Base-by-base conservation (phyloP, 2,329 filamentous ascomycete genomes). In the Claviceps arundinis region DNA sequence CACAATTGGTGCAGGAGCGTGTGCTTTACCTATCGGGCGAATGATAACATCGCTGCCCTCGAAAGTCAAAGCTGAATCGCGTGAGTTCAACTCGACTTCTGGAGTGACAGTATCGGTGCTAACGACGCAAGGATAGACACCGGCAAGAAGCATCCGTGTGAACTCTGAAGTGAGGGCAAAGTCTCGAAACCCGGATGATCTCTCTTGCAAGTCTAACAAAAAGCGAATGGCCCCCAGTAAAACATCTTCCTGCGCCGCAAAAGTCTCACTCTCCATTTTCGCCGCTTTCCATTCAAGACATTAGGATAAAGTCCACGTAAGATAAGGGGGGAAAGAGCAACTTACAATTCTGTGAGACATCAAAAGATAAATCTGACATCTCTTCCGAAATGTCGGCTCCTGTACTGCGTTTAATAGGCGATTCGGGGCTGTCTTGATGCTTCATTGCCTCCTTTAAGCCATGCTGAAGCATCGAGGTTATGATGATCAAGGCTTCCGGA, bases 101-200 rank as follows among this genome's bases (percentile, higher is more conserved):
- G 93, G 83, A 51, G 80, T 85, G 41, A 96, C 84, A 22, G 83
- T 77, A 66, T 96, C 89, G 13, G 87, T 84, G 59, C 88, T 91
- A 26, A 95, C 89, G 48, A 96, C 78, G 17, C 93, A 81, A 1
- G 93, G 90, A 63, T 93, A 98, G 2, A 97, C 72, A 13, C 89
- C 84, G 38, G 81, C 80, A 0, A 96, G 74, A 4, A 98, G 71
- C 47, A 89, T 75, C 55, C 91, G 83, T 1, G 91, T 73, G 66
- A 95, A 97, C 45, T 87, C 85, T 0, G 90, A 94, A 0, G 77
- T 78, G 11, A 85, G 69, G 0, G 88, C 80, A 65, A 94, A 96
- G 45, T 96, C 89, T 52, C 86, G 79, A 64, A 97, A 97, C 26
- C 78, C 77, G 2, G 74, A 66, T 3, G 88, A 96, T 41, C 82